Conservation (phyloP, 768 basidiomycete genomes). For the Calocybe gangraenosa region DNA sequence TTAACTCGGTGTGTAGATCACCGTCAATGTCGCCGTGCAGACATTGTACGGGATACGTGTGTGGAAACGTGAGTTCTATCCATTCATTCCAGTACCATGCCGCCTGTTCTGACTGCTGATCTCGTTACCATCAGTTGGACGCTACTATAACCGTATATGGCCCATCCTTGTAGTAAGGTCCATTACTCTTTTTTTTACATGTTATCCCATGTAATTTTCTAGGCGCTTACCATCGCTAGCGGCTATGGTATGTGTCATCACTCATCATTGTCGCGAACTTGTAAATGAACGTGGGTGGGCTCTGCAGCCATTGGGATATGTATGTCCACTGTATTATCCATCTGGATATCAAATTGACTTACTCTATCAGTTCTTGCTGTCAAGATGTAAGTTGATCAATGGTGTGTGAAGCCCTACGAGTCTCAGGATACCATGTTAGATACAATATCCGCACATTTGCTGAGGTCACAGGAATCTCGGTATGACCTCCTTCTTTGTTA, state of each 20-base stretch:
- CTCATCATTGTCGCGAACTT: too few relatives aligned
- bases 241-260: conserved; percentile 17
- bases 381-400: conserved; percentile 14
- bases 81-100: conserved; percentile 12
- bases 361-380: conserved; percentile 13
- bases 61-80: conserved; percentile 23
- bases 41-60: conserved; percentile 25
- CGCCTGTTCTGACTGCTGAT: conserved; percentile 18
- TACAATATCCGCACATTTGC: neutral
- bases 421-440: too few relatives aligned
- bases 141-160: too few relatives aligned
- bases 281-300: too few relatives aligned
- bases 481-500: conserved; percentile 13
- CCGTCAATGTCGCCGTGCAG: conserved; percentile 25
- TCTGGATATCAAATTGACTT: conserved; percentile 14
- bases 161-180: conserved; percentile 16
- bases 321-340: too few relatives aligned
- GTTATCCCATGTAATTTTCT: conserved; percentile 1
- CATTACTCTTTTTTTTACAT: neutral
- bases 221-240: too few relatives aligned
- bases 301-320: too few relatives aligned
- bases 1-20: too few relatives aligned
- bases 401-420: neutral
- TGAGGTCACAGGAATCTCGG: too few relatives aligned
- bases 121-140: too few relatives aligned